These are phyloP conservation scores for Boletus hoseneyae DNA, from an alignment of 1,284 basidiomycete species.

Conservation along the genomic window DNA sequence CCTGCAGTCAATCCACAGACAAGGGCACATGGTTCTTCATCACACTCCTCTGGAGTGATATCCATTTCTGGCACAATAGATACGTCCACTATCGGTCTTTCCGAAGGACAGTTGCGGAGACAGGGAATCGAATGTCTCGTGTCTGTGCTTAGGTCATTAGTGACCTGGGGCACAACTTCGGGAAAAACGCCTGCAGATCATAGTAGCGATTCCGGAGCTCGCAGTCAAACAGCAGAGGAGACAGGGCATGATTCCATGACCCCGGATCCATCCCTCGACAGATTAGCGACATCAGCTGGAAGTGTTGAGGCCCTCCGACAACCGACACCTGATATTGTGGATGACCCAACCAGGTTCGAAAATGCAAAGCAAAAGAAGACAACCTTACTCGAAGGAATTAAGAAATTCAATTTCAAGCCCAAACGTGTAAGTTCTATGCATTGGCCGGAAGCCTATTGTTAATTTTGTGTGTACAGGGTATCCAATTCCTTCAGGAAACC, in stretches of 20 bases:
- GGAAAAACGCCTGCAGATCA: constrained; percentile 50
- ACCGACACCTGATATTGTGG: constrained; percentile 71
- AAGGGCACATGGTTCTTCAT: constrained; percentile 45
- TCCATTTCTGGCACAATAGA: constrained; percentile 66
- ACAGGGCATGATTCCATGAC: constrained; percentile 45
- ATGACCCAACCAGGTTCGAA: constrained; percentile 94
- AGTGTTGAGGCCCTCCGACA: constrained; percentile 56
- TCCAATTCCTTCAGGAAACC: constrained; percentile 85
- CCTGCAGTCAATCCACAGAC: constrained; percentile 54
- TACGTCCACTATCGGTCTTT: constrained; percentile 61
- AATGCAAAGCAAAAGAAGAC: constrained; percentile 98
- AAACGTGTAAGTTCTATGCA: constrained; percentile 60
- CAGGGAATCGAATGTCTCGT: constrained; percentile 91
- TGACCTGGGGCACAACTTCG: constrained; percentile 79
- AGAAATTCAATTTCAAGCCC: constrained; percentile 98
- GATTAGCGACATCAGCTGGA: constrained; percentile 39
- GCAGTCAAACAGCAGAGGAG: constrained; percentile 51
- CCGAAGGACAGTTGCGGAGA: constrained; percentile 81
- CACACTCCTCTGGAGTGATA: constrained; percentile 66
- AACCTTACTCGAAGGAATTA: constrained; percentile 91
- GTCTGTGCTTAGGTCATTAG: constrained; percentile 82
- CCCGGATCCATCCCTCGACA: constrained; percentile 54
- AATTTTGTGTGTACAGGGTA: constrained; percentile 52
- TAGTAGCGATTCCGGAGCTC: constrained; percentile 39
- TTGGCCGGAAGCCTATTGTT: not conserved